A percentile compares a stretch with the other conserved stretches of the same genome.
These are phyloP conservation scores for Cystofilobasidium ferigula DNA, from an alignment of 768 basidiomycete species.

Conservation along the genomic window DNA sequence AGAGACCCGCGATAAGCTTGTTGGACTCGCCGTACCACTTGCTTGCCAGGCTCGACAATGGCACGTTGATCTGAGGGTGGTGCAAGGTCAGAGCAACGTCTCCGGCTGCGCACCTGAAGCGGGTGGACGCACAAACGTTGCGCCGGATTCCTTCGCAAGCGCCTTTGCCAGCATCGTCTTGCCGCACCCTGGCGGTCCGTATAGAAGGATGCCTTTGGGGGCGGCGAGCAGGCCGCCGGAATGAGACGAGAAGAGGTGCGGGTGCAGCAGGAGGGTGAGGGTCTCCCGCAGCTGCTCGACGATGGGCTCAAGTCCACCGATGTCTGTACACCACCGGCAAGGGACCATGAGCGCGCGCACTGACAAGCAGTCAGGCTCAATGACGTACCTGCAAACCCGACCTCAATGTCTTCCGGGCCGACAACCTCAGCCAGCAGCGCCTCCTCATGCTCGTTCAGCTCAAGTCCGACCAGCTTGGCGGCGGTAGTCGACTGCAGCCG, in stretches of 20 bases:
- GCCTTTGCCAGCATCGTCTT: slow-evolving; percentile 99
- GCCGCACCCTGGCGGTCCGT: slow-evolving; percentile 94
- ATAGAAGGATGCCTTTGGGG: slow-evolving; percentile 90
- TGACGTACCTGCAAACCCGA: slow-evolving; percentile 59
- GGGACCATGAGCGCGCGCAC: background rate
- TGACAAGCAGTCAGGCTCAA: background rate
- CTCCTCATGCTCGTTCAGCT: slow-evolving; percentile 87
- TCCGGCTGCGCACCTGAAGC: background rate
- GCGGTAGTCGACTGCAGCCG: slow-evolving; percentile 29
- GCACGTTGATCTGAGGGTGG: slow-evolving; percentile 20
- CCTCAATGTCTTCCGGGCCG: slow-evolving; percentile 74
- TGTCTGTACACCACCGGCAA: slow-evolving; percentile 46
- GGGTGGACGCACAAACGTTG: slow-evolving; percentile 54
- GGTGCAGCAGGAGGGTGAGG: slow-evolving; percentile 80
- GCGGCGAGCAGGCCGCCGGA: slow-evolving; percentile 68
- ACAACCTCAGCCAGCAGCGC: slow-evolving; percentile 87
- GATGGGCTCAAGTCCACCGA: slow-evolving; percentile 87
- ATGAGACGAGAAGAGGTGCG: slow-evolving; percentile 66
- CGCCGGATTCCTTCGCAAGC: slow-evolving; percentile 89
- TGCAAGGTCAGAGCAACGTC: background rate
- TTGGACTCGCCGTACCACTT: slow-evolving; percentile 79
- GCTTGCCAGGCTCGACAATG: slow-evolving; percentile 28
- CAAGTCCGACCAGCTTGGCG: slow-evolving; percentile 46
- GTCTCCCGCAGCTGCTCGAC: slow-evolving; percentile 83
- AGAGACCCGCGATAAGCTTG: slow-evolving; percentile 87